A percentile compares a stretch with the other conserved stretches of the same genome.
Conservation (phyloP, 768 basidiomycete genomes). For the Kwoniella mangroviensis region DNA sequence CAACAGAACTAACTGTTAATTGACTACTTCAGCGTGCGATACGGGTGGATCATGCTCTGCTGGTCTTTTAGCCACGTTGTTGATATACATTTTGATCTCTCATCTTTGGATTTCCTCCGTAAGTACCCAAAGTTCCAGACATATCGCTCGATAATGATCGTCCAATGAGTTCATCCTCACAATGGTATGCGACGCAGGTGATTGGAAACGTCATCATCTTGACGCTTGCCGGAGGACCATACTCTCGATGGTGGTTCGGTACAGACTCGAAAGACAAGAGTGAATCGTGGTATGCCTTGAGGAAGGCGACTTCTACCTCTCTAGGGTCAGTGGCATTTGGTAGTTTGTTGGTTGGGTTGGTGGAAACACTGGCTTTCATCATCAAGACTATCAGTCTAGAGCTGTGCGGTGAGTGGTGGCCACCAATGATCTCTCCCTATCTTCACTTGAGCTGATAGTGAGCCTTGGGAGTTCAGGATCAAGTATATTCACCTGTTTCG, state of each 20-base stretch:
- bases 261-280: slow-evolving; percentile 1
- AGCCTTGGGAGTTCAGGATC: neutral
- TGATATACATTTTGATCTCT: neutral
- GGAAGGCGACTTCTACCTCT: slow-evolving; percentile 11
- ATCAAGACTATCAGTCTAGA: slow-evolving; percentile 1
- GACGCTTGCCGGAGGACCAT: slow-evolving; percentile 15
- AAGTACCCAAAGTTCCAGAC: too few relatives aligned
- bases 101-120: slow-evolving; percentile 20
- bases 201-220: slow-evolving; percentile 7
- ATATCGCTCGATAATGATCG: too few relatives aligned
- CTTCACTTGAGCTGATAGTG: too few relatives aligned
- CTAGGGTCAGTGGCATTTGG: slow-evolving; percentile 18
- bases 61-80: neutral
- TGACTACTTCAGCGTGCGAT: neutral
- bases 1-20: neutral
- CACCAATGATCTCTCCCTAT: too few relatives aligned
- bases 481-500: slow-evolving; percentile 1
- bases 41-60: slow-evolving; percentile 6
- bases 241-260: slow-evolving; percentile 12
- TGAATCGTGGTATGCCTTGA: slow-evolving; percentile 11
- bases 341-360: slow-evolving; percentile 5
- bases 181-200: neutral
- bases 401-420: slow-evolving; percentile 3
- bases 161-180: too few relatives aligned
- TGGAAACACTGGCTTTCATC: slow-evolving; percentile 6